phyloP scores from a whole-genome alignment of 441 rosid genomes.

The Metrosideros polymorpha region DNA sequence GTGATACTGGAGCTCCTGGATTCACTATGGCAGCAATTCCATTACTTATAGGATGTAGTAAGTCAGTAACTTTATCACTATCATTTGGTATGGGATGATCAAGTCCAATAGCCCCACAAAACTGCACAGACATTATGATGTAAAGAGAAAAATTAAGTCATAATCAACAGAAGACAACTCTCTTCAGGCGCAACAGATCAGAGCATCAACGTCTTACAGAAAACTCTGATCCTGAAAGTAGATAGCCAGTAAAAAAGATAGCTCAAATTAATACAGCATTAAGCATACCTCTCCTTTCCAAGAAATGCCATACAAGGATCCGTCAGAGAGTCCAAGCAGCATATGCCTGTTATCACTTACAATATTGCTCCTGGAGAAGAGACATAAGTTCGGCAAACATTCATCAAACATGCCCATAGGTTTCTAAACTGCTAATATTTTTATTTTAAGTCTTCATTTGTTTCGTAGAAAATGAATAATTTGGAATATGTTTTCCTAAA shows the following conservation, averaged over 20 bases:
- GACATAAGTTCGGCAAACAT: neutral
- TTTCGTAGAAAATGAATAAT: no score
- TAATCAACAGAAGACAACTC: neutral
- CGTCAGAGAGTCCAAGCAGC: slow-evolving; percentile 86
- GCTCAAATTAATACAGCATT: neutral
- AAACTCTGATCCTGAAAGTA: neutral
- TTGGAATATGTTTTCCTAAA: no score
- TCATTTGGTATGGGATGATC: slow-evolving; percentile 20
- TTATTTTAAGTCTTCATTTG: no score
- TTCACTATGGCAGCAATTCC: slow-evolving; percentile 42
- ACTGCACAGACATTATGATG: slow-evolving; percentile 26
- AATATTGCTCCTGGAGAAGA: slow-evolving; percentile 73
- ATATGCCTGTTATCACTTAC: slow-evolving; percentile 74
- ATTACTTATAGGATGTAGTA: slow-evolving; percentile 33
- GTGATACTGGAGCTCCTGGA: slow-evolving; percentile 22
- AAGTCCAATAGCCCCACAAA: slow-evolving; percentile 70
- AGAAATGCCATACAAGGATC: slow-evolving; percentile 73
- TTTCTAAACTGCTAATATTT: neutral
- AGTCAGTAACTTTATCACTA: slow-evolving; percentile 22
- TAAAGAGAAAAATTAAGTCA: slow-evolving; percentile 6
- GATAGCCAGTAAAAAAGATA: neutral
- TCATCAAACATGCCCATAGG: neutral
- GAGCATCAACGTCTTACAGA: neutral
- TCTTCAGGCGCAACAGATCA: neutral
- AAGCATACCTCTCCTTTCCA: slow-evolving; percentile 96